phyloP scores from a whole-genome alignment of 441 rosid genomes.

The Syzygium malaccense region DNA sequence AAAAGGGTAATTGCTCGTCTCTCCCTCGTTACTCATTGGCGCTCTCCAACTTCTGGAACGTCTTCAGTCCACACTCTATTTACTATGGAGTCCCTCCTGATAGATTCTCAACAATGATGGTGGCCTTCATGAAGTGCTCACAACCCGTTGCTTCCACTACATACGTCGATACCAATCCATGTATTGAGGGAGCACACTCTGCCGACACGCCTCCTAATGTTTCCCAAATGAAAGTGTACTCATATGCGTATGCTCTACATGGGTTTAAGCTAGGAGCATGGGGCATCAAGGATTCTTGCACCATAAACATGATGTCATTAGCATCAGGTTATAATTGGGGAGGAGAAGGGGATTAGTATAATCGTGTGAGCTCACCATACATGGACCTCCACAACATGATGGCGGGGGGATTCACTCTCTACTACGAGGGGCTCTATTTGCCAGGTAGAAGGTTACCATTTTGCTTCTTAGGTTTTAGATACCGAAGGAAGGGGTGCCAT shows the following conservation, averaged over 20 bases:
- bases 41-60: fast-evolving
- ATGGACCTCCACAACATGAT: too few relatives aligned
- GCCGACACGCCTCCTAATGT: not conserved
- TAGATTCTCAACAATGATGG: fast-evolving
- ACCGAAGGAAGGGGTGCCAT: too few relatives aligned
- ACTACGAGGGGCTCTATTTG: too few relatives aligned
- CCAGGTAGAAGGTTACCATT: too few relatives aligned
- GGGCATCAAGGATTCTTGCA: not conserved
- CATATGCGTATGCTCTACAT: not conserved
- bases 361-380: fast-evolving
- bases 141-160: not conserved
- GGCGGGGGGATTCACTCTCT: too few relatives aligned
- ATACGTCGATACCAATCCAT: not conserved
- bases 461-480: too few relatives aligned
- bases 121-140: not conserved
- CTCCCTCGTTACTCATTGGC: not conserved
- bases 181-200: not conserved
- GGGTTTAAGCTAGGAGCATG: fast-evolving
- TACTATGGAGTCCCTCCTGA: too few relatives aligned
- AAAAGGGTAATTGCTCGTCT: not conserved
- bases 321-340: fast-evolving
- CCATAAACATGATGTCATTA: not conserved
- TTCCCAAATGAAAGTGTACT: not conserved
- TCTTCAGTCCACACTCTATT: not conserved
- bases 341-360: not conserved